Evolutionary conservation across 768 basidiomycete genomes (phyloP), one percentile per base, ranked within the genome.

Genomic region (Suillus subalutaceus): DNA sequence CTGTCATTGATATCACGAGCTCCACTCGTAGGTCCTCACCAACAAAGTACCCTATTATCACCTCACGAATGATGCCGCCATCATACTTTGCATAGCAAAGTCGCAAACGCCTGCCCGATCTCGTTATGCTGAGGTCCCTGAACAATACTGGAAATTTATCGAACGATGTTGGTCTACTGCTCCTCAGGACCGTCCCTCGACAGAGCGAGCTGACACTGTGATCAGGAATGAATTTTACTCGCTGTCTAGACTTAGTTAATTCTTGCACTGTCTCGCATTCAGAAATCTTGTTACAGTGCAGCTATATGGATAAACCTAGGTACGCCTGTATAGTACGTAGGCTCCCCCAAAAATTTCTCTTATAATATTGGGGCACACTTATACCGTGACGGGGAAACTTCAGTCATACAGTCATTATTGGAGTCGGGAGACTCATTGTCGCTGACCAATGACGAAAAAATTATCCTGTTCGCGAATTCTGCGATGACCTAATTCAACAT

Each of bases 121-220:
- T 5, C 20, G 30, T 4, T 41, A 63, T 41, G 37, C 18, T 4
- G 1, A 65, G 38, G 40, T 75, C 16, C 56, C 66, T 50, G 72
- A 75, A 32, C 68, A 63, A 18, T 72, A 67, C n/a, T 76, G 74
- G 74, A 9, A 38, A 0, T 70, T 75, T 18, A 70, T 77, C 66
- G 65, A 62, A 30, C 16, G 10, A 57, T 75, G 75, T 48, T 76
- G 74, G 75, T 74, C 72, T 3, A 78, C 74, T 46, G 74, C 73
- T 23, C n/a, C 57, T n/a, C 0, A 3, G 38, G 7, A 38, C 13
- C 57, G 57, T 26, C 57, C 57, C 7, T 58, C 23, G 4, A 26
- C n/a, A 1, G 23, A 23, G 23, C 0, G 3, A 30, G 52, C 15
- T 30, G 26, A 53, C 3, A 6, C 1, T 16, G 1, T 8, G 26